Base-by-base conservation (phyloP, 805 yeast species). In the Candida morakotiae region DNA sequence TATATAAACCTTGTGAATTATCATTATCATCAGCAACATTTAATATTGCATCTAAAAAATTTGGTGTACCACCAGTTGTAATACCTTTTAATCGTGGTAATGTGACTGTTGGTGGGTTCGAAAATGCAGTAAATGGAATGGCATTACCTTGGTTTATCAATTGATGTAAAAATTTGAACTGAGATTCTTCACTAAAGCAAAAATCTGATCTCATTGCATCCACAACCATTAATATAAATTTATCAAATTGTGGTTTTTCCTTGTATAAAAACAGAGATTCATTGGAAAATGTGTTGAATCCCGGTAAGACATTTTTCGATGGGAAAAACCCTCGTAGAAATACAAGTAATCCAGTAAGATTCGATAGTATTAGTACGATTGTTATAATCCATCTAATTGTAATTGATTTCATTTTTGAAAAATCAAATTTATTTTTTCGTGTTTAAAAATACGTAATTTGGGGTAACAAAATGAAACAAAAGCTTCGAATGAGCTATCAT, bases 41-140 rank as follows among this genome's bases (percentile, higher is more conserved):
- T 35, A 93, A 68, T 17, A 93, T 87, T 0, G 98, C 98, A 61
- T 93, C 98, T 34, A 93, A 67, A 50, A 93, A 93, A 52, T 79
- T 88, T 0, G 98, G 97, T 0, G 96, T 82, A 0, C 96, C 84
- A 0, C 98, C 98, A 0, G 97, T 87, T 0, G 97, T 86, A 17
- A 89, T 75, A 7, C 96, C 96, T 59, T 93, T 93, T 35, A 93
- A 67, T 41, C 98, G 73, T 0, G 98, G 98, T 26, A 93, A 65
- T 0, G 98, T 93, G 8, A 93, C 98, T 0, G 98, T 93, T 2
- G 98, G 98, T 1, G 98, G 98, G 45, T 85, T 84, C 1, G 96
- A 82, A 55, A 71, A 85, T 0, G 96, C 96, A 0, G 98, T 93
- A 57, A 79, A 89, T 0, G 96, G 96, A 34, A 89, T 51, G 0